Evolutionary conservation across 2,329 filamentous ascomycete species (phyloP).

Genomic region (Dendrostoma leiphaemia): DNA sequence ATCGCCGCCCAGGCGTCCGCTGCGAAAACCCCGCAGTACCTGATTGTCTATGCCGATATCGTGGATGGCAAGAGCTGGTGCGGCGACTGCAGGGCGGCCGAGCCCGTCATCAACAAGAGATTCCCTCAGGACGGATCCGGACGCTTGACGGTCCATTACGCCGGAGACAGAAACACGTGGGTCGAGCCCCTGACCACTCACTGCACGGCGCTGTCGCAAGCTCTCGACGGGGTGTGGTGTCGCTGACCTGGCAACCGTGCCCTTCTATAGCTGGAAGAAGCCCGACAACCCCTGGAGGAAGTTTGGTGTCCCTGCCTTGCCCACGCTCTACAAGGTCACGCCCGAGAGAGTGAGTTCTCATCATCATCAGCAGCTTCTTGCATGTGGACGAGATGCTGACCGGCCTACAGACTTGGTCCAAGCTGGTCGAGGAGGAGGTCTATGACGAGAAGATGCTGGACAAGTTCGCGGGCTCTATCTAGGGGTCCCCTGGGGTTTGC

Average conservation of each 20-base stretch:
- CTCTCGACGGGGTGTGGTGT: too few relatives aligned
- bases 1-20: conserved; percentile 9
- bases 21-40: conserved; percentile 20
- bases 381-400: conserved; percentile 4
- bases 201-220: neutral
- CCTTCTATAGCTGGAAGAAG: conserved; percentile 26
- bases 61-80: conserved; percentile 25
- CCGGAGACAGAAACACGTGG: conserved; percentile 24
- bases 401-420: conserved; percentile 20
- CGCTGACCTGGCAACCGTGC: too few relatives aligned
- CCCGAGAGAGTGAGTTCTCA: conserved; percentile 22
- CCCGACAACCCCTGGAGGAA: conserved; percentile 24
- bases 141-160: conserved; percentile 21
- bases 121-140: conserved; percentile 19
- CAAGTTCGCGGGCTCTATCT: conserved; percentile 18
- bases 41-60: conserved; percentile 25
- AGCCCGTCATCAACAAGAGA: conserved; percentile 23
- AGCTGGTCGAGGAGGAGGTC: conserved; percentile 25
- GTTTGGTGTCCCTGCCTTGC: conserved; percentile 24
- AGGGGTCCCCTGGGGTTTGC: too few relatives aligned
- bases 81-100: conserved; percentile 25
- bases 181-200: conserved; percentile 4
- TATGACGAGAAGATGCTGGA: conserved; percentile 25
- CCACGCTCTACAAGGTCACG: conserved; percentile 26
- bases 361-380: neutral